Evolutionary conservation across 805 yeast species (phyloP), one percentile per base, ranked within the genome.

Genomic region (Candida andamanensis): DNA sequence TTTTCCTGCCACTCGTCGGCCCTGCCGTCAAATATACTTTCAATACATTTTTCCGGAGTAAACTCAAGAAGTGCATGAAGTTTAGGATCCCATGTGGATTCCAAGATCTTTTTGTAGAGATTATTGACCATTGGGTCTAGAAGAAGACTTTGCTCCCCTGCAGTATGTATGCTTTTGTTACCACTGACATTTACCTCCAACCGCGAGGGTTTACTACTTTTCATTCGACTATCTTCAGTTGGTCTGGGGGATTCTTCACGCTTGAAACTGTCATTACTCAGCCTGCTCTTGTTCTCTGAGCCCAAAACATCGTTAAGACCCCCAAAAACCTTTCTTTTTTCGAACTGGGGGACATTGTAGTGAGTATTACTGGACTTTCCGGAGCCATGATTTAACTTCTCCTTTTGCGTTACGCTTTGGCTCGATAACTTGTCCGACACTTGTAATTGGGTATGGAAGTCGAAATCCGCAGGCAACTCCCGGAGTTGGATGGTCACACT

Each of bases 1-100:
- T 28, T 41, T 6, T 39, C 41, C 28, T 48, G 43, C 30, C 42
- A 46, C 22, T 54, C 49, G 1, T 43, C 44, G 15, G 46, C 46
- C 12, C 33, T 36, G 18, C 84, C 82, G 17, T 72, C 68, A 36
- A 85, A 71, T 2, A 89, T 81, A 53, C 85, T 94, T 19, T 77
- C 76, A 8, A 87, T 68, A 40, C 89, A 75, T 36, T 79, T 84
- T 30, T 71, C 69, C 0, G 95, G 90, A 9, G 78, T 63, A 29
- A 52, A 67, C 63, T 59, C 83, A 74, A 63, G 50, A 28, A 58
- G 54, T 35, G 62, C 62, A 50, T 55, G 56, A 24, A 66, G 46
- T 29, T 63, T 65, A 0, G 69, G 70, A 35, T 77, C 84, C 86
- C 85, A 79, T 0, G 78, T 67, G 20, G 72, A 54, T 37, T 78